Evolutionary conservation across 495 filamentous ascomycete species (phyloP).

Genomic region (Astrothelium macrocarpum): DNA sequence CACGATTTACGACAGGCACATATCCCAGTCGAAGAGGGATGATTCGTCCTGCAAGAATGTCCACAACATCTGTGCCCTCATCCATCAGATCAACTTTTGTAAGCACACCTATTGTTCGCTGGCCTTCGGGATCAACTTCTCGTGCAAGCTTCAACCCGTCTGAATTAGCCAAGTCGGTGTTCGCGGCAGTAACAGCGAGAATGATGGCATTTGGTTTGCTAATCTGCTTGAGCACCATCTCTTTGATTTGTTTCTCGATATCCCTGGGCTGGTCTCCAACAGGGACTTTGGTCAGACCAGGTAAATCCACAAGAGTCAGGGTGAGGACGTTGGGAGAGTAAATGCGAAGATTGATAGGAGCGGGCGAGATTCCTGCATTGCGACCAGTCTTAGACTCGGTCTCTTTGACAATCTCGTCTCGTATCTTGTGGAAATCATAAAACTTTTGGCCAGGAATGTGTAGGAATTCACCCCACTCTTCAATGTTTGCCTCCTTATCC

Average conservation of each 20-base stretch:
- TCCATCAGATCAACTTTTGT: constrained; percentile 99
- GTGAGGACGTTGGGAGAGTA: constrained; percentile 98
- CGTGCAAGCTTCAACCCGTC: constrained; percentile 94
- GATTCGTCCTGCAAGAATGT: constrained; percentile 96
- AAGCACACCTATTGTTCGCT: constrained; percentile 95
- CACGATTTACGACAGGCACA: constrained; percentile 96
- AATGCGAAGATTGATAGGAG: constrained; percentile 93
- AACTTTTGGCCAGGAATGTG: constrained; percentile 98
- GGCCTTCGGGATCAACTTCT: constrained; percentile 96
- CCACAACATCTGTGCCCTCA: constrained; percentile 96
- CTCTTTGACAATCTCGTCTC: constrained; percentile 95
- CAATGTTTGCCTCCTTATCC: constrained; percentile 78
- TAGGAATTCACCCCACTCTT: constrained; percentile 98
- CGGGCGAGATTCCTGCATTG: constrained; percentile 92
- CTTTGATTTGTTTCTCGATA: constrained; percentile 93
- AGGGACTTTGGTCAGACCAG: constrained; percentile 93
- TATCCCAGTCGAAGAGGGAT: constrained; percentile 94
- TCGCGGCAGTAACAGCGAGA: constrained; percentile 89
- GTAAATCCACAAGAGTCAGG: constrained; percentile 92
- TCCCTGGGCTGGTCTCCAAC: constrained; percentile 98
- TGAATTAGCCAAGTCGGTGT: constrained; percentile 96
- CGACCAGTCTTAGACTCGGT: constrained; percentile 93
- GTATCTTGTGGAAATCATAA: constrained; percentile 97
- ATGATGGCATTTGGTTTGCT: constrained; percentile 97
- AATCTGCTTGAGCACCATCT: constrained; percentile 99